Evolutionary conservation across 176 grass and related monocot species (phyloP), one percentile per base, ranked within the genome.

Genomic region (Oryza meyeriana): DNA sequence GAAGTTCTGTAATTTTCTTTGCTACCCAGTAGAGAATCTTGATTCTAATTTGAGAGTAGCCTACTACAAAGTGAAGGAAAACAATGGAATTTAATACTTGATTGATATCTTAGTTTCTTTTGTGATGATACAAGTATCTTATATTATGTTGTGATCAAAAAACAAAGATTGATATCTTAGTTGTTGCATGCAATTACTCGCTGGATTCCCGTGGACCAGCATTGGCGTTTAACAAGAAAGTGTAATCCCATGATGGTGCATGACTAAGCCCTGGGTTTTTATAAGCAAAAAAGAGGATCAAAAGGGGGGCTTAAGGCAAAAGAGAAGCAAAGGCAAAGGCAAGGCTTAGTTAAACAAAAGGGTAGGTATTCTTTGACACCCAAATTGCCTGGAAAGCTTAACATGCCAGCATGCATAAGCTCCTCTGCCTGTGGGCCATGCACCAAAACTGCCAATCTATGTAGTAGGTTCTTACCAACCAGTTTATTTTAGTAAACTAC

Each of bases 141-240:
- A 75, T 58, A 62, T 68, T 67, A 77, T 73, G 33, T 6, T 65
- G 22, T 59, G 2, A 9, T 55, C 24, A 59, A n/a, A 67, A 55
- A 62, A 50, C n/a, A 50, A 50, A 78, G 73, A 28, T 39, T 80
- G 75, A 36, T 74, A 74, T 80, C 76, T 80, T 84, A 64, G 87
- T 89, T 76, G 85, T 44, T 80, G 36, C 74, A 61, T 79, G 74
- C 44, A 81, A 81, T 76, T 79, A 26, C 48, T 85, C 63, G 84
- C 84, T 87, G 84, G 89, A 92, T 90, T 87, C 74, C 70, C 77
- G 57, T 92, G 80, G 80, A 86, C 85, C 87, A 83, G 84, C 74
- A 29, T 27, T 39, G 25, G 30, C 33, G 72, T 38, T 77, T 38
- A 50, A 40, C 84, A 52, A 66, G 17, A 88, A 70, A 61, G 30